Base-by-base conservation (phyloP, 2,329 filamentous ascomycete species). In the Phoma sp. region DNA sequence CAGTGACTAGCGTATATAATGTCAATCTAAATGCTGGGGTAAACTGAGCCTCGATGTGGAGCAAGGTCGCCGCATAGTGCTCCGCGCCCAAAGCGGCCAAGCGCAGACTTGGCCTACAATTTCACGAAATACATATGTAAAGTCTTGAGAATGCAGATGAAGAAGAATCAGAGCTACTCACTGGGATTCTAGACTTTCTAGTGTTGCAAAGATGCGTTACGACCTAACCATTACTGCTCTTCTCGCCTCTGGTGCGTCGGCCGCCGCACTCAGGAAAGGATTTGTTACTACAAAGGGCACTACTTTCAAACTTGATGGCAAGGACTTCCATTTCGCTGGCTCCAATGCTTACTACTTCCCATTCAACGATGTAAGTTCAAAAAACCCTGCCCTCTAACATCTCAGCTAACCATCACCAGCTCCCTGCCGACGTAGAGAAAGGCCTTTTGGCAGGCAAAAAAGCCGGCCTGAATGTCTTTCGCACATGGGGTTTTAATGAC, bases 401-500 rank as follows among this genome's bases (percentile, higher is more conserved):
- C 29, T 2, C 7, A 13, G 18, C 37, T 22, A 27, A 64, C 44
- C 11, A 22, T 9, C 4, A 36, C 4, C 46, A 82, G 79, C 77
- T 79, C 61, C 74, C 80, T 66, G 67, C 75, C 3, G 80, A 83
- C 60, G 75, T 80, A 40, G 77, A 79, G 32, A 73, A 74, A 30
- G 80, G 80, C 22, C 66, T 82, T 47, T 70, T 60, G 6, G 80
- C 78, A 18, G 80, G 78, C 5, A 78, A 78, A 57, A 71, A 77
- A 4, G 80, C 80, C 7, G 80, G 80, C 2, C 68, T 83, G 18
- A 81, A 77, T 44, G 82, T 84, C 4, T 79, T 85, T 64, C 79
- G 82, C 24, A 84, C 82, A 7, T 84, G 82, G 82, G 82, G 80
- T 13, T 84, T 83, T 75, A 83, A 84, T 61, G 82, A 84, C 67